Evolutionary conservation across 177 flowering plant species (phyloP).

Genomic region (Vitis hybrid): DNA sequence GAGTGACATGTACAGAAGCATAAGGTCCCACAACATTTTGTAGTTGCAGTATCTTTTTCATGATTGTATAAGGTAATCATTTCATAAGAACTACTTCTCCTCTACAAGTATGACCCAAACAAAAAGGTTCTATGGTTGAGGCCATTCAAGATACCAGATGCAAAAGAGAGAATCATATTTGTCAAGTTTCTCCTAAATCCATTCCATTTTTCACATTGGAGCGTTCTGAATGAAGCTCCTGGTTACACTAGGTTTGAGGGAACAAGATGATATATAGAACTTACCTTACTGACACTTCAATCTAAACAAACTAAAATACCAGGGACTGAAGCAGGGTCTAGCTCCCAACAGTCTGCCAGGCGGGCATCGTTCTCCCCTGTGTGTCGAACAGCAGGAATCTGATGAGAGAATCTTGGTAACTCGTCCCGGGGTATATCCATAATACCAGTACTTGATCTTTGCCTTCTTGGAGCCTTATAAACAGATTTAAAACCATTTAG

Average conservation of each 20-base stretch:
- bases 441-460: constrained; percentile 13
- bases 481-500: constrained; percentile 12
- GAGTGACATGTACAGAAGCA: too few species aligned
- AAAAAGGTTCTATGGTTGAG: background rate
- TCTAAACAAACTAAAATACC: constrained; percentile 15
- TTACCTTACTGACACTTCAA: constrained; percentile 3
- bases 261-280: background rate
- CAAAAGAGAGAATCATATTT: background rate
- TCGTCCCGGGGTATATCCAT: constrained; percentile 22
- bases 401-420: constrained; percentile 33
- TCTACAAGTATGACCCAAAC: background rate
- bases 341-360: constrained; percentile 24
- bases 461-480: constrained; percentile 22
- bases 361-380: constrained; percentile 10
- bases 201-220: background rate
- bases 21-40: too few species aligned
- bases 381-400: constrained; percentile 30
- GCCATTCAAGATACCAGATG: background rate
- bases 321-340: constrained; percentile 28
- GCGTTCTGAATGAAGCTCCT: background rate
- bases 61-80: background rate
- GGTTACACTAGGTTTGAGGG: background rate
- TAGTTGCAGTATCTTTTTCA: too few species aligned
- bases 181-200: background rate
- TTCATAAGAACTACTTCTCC: background rate